Percentiles rank a stretch among this genome's conserved stretches.
These are phyloP conservation scores for Tuber borchii DNA, from an alignment of 495 filamentous ascomycete species.

Conservation along the genomic window DNA sequence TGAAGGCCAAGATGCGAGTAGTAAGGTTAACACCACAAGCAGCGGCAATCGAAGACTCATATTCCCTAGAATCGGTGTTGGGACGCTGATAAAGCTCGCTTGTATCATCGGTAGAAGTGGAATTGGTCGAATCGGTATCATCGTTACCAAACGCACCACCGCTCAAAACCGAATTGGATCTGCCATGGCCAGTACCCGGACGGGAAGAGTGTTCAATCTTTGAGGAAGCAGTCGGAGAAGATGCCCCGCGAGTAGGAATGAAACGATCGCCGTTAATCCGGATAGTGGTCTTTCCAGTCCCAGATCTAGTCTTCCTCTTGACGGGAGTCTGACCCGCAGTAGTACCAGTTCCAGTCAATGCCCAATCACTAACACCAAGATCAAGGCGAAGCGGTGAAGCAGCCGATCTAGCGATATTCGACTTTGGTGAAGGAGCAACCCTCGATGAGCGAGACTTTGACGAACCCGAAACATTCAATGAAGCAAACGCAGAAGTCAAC, in stretches of 20 bases:
- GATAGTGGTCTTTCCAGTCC: constrained; percentile 73
- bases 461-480: constrained; percentile 34
- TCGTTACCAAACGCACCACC: constrained; percentile 44
- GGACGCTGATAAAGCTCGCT: constrained; percentile 64
- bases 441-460: constrained; percentile 54
- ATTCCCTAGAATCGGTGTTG: constrained; percentile 79
- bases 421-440: constrained; percentile 60
- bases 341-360: constrained; percentile 72
- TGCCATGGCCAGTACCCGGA: constrained; percentile 48
- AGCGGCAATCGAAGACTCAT: constrained; percentile 82
- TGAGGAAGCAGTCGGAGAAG: constrained; percentile 74
- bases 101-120: constrained; percentile 47
- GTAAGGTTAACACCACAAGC: constrained; percentile 90
- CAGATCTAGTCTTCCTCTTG: constrained; percentile 52
- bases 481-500: constrained; percentile 35
- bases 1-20: constrained; percentile 96
- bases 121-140: constrained; percentile 21
- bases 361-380: constrained; percentile 86
- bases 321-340: constrained; percentile 62
- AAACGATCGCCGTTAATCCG: constrained; percentile 87
- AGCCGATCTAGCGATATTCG: constrained; percentile 70
- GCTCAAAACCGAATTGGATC: constrained; percentile 43
- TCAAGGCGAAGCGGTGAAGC: constrained; percentile 72
- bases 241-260: constrained; percentile 85
- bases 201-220: constrained; percentile 57